phyloP scores from a whole-genome alignment of 2,329 filamentous ascomycete genomes.

The Lachnellula hyalina region DNA sequence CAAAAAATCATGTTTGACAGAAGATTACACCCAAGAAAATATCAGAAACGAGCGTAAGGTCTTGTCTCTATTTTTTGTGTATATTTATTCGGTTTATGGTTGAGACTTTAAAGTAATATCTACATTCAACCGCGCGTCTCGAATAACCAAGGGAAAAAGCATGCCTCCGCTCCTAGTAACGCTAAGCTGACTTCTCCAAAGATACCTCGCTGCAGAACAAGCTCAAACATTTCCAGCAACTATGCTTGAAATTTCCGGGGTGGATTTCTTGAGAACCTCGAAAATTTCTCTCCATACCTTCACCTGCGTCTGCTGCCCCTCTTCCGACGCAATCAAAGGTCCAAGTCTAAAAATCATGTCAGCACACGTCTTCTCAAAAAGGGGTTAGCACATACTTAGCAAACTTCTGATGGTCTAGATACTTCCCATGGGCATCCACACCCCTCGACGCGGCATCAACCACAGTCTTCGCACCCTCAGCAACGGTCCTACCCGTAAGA shows the following conservation, averaged over 20 bases:
- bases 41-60: no score
- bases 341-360: background rate
- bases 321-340: background rate
- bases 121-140: no score
- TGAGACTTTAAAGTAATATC: no score
- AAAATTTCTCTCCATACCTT: constrained; percentile 5
- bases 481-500: constrained; percentile 15
- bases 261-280: background rate
- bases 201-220: no score
- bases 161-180: no score
- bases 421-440: constrained; percentile 21
- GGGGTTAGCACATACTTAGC: background rate
- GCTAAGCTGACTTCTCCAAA: no score
- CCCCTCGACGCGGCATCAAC: constrained; percentile 20
- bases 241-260: background rate
- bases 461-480: constrained; percentile 23
- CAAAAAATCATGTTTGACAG: no score
- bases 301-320: background rate
- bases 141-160: no score
- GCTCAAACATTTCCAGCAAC: background rate
- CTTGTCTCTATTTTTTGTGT: no score
- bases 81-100: no score
- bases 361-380: background rate
- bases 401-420: constrained; percentile 16
- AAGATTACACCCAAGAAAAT: no score